Conservation (phyloP, 192 early-diverging fungal genomes). For the Dissophora ornata region DNA sequence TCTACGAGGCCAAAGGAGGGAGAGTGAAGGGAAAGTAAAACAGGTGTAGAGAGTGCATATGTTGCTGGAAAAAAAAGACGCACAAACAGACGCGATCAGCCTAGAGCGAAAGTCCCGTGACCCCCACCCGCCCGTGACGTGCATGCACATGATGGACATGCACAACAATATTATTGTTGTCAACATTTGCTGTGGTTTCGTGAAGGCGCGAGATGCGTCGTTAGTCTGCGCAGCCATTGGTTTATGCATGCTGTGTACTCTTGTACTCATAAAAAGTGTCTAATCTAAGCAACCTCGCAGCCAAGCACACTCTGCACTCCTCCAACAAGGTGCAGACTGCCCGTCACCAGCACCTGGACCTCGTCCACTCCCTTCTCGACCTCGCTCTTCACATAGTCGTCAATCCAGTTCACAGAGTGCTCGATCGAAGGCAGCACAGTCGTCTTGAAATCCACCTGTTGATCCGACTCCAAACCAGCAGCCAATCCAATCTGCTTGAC, state of each 20-base stretch:
- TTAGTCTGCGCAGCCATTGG: too few relatives aligned
- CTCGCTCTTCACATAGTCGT: constrained; percentile 31
- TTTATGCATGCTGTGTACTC: too few relatives aligned
- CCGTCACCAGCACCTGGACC: constrained; percentile 85
- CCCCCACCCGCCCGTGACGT: too few relatives aligned
- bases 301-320: constrained; percentile 80
- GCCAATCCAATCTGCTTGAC: constrained; percentile 13
- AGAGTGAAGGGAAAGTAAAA: neutral
- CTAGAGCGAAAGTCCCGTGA: too few relatives aligned
- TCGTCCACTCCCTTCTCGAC: constrained; percentile 17
- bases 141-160: too few relatives aligned
- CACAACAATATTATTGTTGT: too few relatives aligned
- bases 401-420: constrained; percentile 71
- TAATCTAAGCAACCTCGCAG: constrained; percentile 58
- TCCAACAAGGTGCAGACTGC: constrained; percentile 93
- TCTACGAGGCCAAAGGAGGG: neutral
- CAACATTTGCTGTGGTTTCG: too few relatives aligned
- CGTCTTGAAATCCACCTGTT: constrained; percentile 11
- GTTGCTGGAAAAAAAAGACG: too few relatives aligned
- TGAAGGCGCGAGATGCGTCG: too few relatives aligned
- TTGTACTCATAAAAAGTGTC: too few relatives aligned
- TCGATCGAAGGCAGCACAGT: constrained; percentile 69
- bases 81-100: too few relatives aligned
- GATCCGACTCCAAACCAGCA: neutral
- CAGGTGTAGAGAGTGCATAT: too few relatives aligned